A percentile compares a stretch with the other conserved stretches of the same genome.
These are phyloP conservation scores for Mortierella alpina DNA, from an alignment of 192 early-diverging fungal species.

Conservation along the genomic window DNA sequence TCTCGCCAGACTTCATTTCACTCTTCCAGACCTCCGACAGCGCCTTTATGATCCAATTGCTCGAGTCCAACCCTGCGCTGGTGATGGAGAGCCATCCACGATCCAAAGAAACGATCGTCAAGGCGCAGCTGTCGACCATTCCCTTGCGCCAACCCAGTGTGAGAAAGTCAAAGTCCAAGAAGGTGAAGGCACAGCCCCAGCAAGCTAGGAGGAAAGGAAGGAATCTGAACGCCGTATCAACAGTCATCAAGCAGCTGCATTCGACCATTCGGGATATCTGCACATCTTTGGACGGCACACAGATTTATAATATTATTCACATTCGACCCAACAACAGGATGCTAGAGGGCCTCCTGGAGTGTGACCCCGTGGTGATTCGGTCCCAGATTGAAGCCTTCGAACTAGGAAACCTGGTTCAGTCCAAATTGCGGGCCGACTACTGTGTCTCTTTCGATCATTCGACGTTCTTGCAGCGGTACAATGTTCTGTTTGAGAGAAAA, in stretches of 20 bases:
- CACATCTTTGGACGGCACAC: slow-evolving; percentile 79
- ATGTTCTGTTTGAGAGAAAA: slow-evolving; percentile 60
- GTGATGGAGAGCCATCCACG: slow-evolving; percentile 80
- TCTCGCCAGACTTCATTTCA: slow-evolving; percentile 86
- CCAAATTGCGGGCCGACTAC: slow-evolving; percentile 64
- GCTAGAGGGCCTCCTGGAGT: slow-evolving; percentile 36
- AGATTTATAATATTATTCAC: slow-evolving; percentile 87
- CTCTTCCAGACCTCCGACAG: slow-evolving; percentile 79
- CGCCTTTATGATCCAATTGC: slow-evolving; percentile 77
- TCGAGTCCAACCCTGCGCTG: slow-evolving; percentile 76
- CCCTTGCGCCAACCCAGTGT: slow-evolving; percentile 80
- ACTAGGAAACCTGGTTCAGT: slow-evolving; percentile 19
- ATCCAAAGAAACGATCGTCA: slow-evolving; percentile 76
- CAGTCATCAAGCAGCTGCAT: slow-evolving; percentile 70
- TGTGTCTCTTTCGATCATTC: slow-evolving; percentile 71
- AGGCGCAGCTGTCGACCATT: slow-evolving; percentile 80
- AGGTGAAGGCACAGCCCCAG: slow-evolving; percentile 23
- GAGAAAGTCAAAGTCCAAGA: slow-evolving; percentile 56
- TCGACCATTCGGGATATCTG: slow-evolving; percentile 82
- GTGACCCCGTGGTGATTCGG: slow-evolving; percentile 39
- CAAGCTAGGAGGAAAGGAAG: slow-evolving; percentile 34
- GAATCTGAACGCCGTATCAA: slow-evolving; percentile 56
- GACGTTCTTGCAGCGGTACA: slow-evolving; percentile 81
- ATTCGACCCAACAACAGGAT: slow-evolving; percentile 76
- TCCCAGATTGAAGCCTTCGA: slow-evolving; percentile 44